Evolutionary conservation across 2,329 filamentous ascomycete genomes (phyloP).

Genomic region (Metarhizium rileyi): DNA sequence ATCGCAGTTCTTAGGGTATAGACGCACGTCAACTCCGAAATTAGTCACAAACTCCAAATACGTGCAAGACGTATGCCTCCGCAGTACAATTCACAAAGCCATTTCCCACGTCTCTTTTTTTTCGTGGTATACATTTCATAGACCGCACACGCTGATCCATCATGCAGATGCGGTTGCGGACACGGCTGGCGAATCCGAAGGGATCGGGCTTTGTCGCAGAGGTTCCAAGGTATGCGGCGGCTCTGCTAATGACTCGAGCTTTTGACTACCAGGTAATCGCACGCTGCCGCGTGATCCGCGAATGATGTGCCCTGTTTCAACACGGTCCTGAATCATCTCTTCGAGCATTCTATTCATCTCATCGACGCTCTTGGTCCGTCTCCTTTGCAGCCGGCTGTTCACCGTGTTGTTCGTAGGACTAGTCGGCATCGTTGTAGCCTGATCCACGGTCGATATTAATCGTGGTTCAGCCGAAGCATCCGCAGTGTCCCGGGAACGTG

Average conservation of each 20-base stretch:
- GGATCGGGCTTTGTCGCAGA: slow-evolving; percentile 27
- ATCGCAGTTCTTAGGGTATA: slow-evolving; percentile 8
- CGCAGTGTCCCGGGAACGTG: slow-evolving; percentile 75
- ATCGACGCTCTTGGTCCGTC: slow-evolving; percentile 62
- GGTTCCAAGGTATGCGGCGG: slow-evolving; percentile 27
- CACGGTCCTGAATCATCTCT: slow-evolving; percentile 88
- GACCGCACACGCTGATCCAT: not conserved
- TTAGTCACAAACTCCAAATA: slow-evolving; percentile 10
- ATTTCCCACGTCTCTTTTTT: not conserved
- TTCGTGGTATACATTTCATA: not conserved
- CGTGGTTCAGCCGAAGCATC: slow-evolving; percentile 38
- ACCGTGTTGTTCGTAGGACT: slow-evolving; percentile 15
- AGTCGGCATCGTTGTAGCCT: slow-evolving; percentile 7
- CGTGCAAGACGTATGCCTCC: not conserved
- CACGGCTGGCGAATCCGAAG: slow-evolving; percentile 11
- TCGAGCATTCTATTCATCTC: slow-evolving; percentile 91
- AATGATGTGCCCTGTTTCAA: slow-evolving; percentile 64
- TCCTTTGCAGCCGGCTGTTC: slow-evolving; percentile 28
- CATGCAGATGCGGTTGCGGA: slow-evolving; percentile 19
- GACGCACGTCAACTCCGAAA: slow-evolving; percentile 7
- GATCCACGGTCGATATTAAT: slow-evolving; percentile 14
- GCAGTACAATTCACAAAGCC: not conserved
- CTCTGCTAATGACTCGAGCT: slow-evolving; percentile 26
- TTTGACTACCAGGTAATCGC: slow-evolving; percentile 41
- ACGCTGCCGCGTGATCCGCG: slow-evolving; percentile 59